Percentiles rank a stretch among this genome's conserved stretches.
Evolutionary conservation across 306 rosid species (phyloP).

Genomic region (Prunus mira): DNA sequence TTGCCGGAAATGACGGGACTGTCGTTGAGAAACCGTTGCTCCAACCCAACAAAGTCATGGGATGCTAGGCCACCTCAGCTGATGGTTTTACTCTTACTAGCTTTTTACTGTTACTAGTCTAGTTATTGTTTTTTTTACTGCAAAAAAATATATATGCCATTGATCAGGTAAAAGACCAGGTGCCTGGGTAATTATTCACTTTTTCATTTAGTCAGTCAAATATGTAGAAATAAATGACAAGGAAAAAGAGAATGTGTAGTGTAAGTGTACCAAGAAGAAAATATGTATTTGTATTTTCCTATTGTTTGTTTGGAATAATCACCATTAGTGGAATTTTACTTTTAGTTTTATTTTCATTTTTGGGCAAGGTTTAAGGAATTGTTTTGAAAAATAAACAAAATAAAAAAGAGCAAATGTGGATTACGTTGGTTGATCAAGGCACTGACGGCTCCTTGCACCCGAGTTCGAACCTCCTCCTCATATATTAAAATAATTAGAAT

Average conservation of each 20-base stretch:
- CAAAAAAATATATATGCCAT: too few relatives aligned
- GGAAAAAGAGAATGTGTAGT: not conserved
- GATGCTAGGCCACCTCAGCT: slow-evolving; percentile 32
- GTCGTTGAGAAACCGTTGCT: slow-evolving; percentile 39
- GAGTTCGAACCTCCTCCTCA: accelerated
- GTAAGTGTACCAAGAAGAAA: not conserved
- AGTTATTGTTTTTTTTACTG: too few relatives aligned
- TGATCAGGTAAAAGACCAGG: too few relatives aligned
- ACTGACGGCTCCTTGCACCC: accelerated
- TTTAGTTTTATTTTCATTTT: not conserved
- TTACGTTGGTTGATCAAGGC: too few relatives aligned
- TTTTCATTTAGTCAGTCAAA: not conserved
- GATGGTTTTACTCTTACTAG: too few relatives aligned
- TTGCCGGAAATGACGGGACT: slow-evolving; percentile 78
- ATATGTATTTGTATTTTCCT: not conserved
- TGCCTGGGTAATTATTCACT: not conserved
- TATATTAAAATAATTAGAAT: too few relatives aligned
- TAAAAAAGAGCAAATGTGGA: too few relatives aligned
- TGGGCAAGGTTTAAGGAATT: too few relatives aligned
- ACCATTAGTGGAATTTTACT: not conserved
- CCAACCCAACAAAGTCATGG: slow-evolving; percentile 52
- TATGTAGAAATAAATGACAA: not conserved
- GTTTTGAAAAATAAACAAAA: too few relatives aligned
- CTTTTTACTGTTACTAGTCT: too few relatives aligned
- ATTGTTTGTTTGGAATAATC: not conserved